phyloP scores from a whole-genome alignment of 441 rosid species.

The Breynia disticha region DNA sequence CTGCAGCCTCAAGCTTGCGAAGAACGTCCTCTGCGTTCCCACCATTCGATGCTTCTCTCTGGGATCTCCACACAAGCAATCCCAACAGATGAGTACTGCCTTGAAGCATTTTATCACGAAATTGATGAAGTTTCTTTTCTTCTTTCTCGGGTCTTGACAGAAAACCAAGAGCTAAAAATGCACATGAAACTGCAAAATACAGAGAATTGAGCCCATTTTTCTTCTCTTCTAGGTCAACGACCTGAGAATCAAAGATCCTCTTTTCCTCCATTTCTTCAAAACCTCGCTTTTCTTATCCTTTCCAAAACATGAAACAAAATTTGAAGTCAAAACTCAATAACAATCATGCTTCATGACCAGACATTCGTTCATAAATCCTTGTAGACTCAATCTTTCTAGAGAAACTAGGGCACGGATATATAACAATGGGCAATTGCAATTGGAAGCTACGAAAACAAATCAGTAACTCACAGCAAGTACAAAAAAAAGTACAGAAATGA shows the following conservation, averaged over 20 bases:
- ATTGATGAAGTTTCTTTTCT: constrained; percentile 43
- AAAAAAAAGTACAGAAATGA: background rate
- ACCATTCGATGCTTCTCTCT: constrained; percentile 26
- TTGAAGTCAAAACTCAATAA: constrained; percentile 1
- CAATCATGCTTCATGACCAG: background rate
- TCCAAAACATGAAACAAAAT: constrained; percentile 8
- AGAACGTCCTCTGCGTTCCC: constrained; percentile 31
- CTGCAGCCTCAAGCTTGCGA: constrained; percentile 40
- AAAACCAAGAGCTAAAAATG: constrained; percentile 37
- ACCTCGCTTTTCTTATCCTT: constrained; percentile 20
- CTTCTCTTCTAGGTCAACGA: constrained; percentile 26
- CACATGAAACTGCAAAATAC: constrained; percentile 63
- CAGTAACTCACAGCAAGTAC: constrained; percentile 9
- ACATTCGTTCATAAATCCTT: background rate
- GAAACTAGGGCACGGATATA: background rate
- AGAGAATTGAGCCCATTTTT: constrained; percentile 35
- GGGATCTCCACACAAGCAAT: constrained; percentile 56
- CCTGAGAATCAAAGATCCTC: constrained; percentile 25
- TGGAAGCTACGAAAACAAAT: constrained; percentile 10
- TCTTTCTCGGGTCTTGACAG: constrained; percentile 27
- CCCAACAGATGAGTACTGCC: constrained; percentile 63
- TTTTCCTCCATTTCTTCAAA: constrained; percentile 36
- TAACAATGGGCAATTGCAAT: background rate
- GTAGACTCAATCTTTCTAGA: background rate
- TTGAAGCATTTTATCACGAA: constrained; percentile 42